Percentiles rank a stretch among this genome's conserved stretches.
These are phyloP conservation scores for Phyllosticta capitalensis DNA, from an alignment of 2,329 filamentous ascomycete genomes.

Conservation along the genomic window DNA sequence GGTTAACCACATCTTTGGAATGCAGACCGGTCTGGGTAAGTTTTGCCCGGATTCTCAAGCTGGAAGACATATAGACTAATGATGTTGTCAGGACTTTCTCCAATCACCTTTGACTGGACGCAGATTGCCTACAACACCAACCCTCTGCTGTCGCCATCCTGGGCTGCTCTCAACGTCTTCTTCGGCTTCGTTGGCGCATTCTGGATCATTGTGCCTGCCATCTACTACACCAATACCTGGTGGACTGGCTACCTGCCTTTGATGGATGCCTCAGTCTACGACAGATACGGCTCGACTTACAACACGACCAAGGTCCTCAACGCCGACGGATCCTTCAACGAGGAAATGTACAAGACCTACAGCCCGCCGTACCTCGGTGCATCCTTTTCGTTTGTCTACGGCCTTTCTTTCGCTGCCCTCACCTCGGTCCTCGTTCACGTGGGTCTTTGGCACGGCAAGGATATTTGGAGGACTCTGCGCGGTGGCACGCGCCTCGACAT, in stretches of 20 bases:
- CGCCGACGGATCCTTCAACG: constrained; percentile 23
- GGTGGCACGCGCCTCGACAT: constrained; percentile 18
- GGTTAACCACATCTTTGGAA: constrained; percentile 22
- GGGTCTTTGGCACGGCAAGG: constrained; percentile 20
- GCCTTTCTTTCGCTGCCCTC: constrained; percentile 26
- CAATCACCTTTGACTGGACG: constrained; percentile 22
- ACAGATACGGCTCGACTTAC: constrained; percentile 57
- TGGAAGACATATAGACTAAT: no score
- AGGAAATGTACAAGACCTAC: constrained; percentile 29
- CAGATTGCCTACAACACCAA: constrained; percentile 13
- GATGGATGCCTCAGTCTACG: constrained; percentile 38
- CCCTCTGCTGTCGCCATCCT: constrained; percentile 24
- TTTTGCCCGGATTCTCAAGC: no score
- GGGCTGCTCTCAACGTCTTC: constrained; percentile 34
- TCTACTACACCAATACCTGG: constrained; percentile 47
- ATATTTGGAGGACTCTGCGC: constrained; percentile 20
- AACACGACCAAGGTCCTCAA: constrained; percentile 42
- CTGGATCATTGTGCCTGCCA: constrained; percentile 33
- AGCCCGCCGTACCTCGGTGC: constrained; percentile 31
- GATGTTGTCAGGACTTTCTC: constrained; percentile 11
- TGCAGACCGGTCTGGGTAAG: constrained; percentile 15
- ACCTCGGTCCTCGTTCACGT: constrained; percentile 30
- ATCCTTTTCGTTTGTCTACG: constrained; percentile 29
- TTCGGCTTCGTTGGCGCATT: constrained; percentile 36
- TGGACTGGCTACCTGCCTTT: constrained; percentile 24